A percentile compares a stretch with the other conserved stretches of the same genome.
Evolutionary conservation across 2,329 filamentous ascomycete genomes (phyloP).

Genomic region (Penicillium occitanis): DNA sequence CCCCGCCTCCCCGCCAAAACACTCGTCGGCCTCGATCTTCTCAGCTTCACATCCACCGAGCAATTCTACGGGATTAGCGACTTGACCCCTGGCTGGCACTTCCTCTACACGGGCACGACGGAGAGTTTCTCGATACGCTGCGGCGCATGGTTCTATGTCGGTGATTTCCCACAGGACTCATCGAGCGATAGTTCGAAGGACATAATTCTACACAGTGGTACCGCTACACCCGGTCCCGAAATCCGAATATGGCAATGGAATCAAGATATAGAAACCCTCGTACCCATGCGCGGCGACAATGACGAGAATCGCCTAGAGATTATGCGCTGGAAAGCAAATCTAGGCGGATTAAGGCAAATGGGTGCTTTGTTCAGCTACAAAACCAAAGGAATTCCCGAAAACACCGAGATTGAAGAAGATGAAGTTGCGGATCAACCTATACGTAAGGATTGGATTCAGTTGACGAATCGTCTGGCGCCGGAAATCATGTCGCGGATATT

Average conservation of each 20-base stretch:
- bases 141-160: slow-evolving; percentile 61
- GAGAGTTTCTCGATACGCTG: slow-evolving; percentile 60
- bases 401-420: slow-evolving; percentile 40
- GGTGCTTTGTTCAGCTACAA: slow-evolving; percentile 46
- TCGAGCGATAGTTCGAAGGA: neutral
- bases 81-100: slow-evolving; percentile 59
- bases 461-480: slow-evolving; percentile 54
- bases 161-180: slow-evolving; percentile 30
- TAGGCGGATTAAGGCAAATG: slow-evolving; percentile 57
- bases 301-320: slow-evolving; percentile 48
- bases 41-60: slow-evolving; percentile 63
- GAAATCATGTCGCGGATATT: slow-evolving; percentile 53
- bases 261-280: slow-evolving; percentile 36
- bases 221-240: slow-evolving; percentile 34
- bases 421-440: slow-evolving; percentile 26
- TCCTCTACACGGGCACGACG: slow-evolving; percentile 61
- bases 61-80: slow-evolving; percentile 63
- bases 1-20: slow-evolving; percentile 48
- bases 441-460: slow-evolving; percentile 50
- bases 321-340: slow-evolving; percentile 56
- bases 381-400: slow-evolving; percentile 22
- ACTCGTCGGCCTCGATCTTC: slow-evolving; percentile 53
- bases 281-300: slow-evolving; percentile 31
- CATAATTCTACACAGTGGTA: slow-evolving; percentile 22
- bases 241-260: slow-evolving; percentile 59